These are phyloP conservation scores for Chytriomyces confervae DNA, from an alignment of 192 early-diverging fungal genomes.

Conservation along the genomic window DNA sequence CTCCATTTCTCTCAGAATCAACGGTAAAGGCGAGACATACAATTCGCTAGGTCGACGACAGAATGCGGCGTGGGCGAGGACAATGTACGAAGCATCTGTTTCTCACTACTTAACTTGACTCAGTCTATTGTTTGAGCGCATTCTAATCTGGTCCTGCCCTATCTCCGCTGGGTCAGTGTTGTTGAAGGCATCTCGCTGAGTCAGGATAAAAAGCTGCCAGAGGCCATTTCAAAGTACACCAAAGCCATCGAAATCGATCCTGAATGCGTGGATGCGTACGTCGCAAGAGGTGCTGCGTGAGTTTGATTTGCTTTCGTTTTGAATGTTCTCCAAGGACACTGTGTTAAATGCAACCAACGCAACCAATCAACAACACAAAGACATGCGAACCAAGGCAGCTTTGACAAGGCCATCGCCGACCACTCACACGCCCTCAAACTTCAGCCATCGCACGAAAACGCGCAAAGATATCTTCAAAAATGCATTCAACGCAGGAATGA, in stretches of 20 bases:
- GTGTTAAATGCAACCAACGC: background rate
- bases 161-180: constrained; percentile 6
- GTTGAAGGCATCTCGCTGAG: constrained; percentile 31
- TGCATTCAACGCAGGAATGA: constrained; percentile 29
- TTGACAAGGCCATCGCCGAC: constrained; percentile 31
- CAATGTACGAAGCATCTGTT: constrained; percentile 11
- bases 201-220: constrained; percentile 28
- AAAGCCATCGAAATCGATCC: constrained; percentile 44
- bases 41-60: constrained; percentile 10
- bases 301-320: background rate
- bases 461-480: constrained; percentile 31
- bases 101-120: no score
- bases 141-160: background rate
- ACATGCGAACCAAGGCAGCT: constrained; percentile 30
- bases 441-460: constrained; percentile 27
- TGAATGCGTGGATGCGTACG: constrained; percentile 41
- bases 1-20: background rate
- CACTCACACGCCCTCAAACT: constrained; percentile 10
- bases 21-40: constrained; percentile 15
- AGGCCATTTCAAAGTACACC: constrained; percentile 37
- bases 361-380: constrained; percentile 5
- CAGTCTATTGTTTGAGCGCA: background rate
- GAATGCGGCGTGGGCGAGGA: constrained; percentile 21
- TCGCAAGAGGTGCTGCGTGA: constrained; percentile 43
- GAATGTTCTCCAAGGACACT: background rate